These are phyloP conservation scores for Acacia crassicarpa DNA, from an alignment of 306 rosid species.

Conservation along the genomic window DNA sequence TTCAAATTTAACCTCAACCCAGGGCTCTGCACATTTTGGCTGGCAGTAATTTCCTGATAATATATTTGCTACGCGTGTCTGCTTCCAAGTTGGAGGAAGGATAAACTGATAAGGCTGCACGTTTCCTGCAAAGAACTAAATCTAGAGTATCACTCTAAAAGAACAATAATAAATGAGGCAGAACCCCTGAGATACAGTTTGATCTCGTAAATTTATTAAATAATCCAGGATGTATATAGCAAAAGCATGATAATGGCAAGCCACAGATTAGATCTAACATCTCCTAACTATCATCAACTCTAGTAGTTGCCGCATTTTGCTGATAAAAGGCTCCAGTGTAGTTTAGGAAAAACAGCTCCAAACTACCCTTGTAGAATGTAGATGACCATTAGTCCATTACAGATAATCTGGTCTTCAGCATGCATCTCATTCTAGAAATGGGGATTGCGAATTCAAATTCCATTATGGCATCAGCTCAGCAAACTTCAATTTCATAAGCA, in stretches of 20 bases:
- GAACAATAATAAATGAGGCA: slow-evolving; percentile 1
- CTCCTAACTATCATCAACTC: neutral
- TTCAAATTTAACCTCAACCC: slow-evolving; percentile 97
- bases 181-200: slow-evolving; percentile 8
- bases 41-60: slow-evolving; percentile 98
- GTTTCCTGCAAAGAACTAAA: slow-evolving; percentile 89
- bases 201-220: neutral
- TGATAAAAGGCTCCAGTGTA: neutral
- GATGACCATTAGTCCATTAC: neutral
- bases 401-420: neutral
- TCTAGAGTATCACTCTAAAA: slow-evolving; percentile 55
- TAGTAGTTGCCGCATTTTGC: too few species aligned
- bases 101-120: slow-evolving; percentile 95
- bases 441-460: neutral
- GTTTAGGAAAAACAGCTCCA: neutral
- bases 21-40: slow-evolving; percentile 98
- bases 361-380: neutral
- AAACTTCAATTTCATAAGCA: neutral
- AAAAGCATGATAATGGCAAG: neutral
- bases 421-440: neutral
- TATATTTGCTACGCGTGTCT: slow-evolving; percentile 81
- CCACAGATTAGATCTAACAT: neutral
- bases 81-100: slow-evolving; percentile 95
- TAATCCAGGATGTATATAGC: neutral
- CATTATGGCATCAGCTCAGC: neutral